Base-by-base conservation (phyloP, 352 stramenopile species). In the Phytophthora fragariaefolia region DNA sequence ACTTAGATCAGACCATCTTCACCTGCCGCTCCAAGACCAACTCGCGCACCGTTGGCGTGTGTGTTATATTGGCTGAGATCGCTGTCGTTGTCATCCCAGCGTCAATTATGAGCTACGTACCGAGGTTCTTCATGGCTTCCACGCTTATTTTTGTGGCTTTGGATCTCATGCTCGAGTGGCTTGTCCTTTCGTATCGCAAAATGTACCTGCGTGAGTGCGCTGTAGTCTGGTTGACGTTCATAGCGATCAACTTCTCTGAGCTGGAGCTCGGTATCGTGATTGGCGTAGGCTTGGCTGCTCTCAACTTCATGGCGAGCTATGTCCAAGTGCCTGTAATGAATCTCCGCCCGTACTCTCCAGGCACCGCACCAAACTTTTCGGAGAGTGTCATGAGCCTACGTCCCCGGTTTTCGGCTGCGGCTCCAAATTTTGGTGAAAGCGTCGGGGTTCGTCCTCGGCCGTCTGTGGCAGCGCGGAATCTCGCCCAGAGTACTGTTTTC, bases 1-100 rank as follows among this genome's bases (percentile, higher is more conserved):
- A 99, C 63, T 99, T 99, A 72, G 96, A 84, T 27, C 97, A 99
- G 83, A 99, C 95, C 24, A 98, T 99, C 60, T 99, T 99, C 77
- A 98, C 96, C 18, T 98, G 92, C 73, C 83, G 93, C 13, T 97
- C 92, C 62, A 84, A 89, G 48, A 89, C 89, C 61, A 91, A 97
- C 67, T 95, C 85, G 30, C 77, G 93, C 17, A 84, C 95, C 58
- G 94, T 98, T 49, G 95, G 95, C 48, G 28, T 94, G 2, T 88
- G 93, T 49, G 91, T 98, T 56, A 93, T 96, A 40, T 22, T 89
- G 49, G 84, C 73, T 15, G 92, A 97, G 69, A 82, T 97, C 42
- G 81, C 80, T 10, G 79, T 98, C 48, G 82, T 92, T 30, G 58
- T 98, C 4, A 60, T 97, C 28, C 96, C 96, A 8, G 73, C 99